phyloP scores from a whole-genome alignment of 2,329 filamentous ascomycete species.

The Alternaria triticina region DNA sequence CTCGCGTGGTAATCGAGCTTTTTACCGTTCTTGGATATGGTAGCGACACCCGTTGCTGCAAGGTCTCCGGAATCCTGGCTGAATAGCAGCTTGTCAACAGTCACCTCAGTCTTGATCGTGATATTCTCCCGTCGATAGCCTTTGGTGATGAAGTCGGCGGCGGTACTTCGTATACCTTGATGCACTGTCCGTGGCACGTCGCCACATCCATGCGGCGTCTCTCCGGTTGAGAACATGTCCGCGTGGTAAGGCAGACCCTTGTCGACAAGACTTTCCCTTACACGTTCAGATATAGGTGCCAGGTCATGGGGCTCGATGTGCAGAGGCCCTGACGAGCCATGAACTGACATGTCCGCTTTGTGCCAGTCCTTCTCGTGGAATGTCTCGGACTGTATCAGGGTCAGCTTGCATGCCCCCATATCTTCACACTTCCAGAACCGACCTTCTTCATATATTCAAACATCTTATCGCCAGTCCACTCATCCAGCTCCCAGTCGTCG shows the following conservation, averaged over 20 bases:
- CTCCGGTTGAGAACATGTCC: constrained; percentile 65
- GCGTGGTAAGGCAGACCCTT: constrained; percentile 61
- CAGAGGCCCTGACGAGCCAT: constrained; percentile 57
- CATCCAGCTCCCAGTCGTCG: constrained; percentile 63
- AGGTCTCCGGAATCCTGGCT: constrained; percentile 44
- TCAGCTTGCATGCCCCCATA: background rate
- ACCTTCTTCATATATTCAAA: constrained; percentile 63
- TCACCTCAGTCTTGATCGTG: constrained; percentile 40
- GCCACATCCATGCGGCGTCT: constrained; percentile 40
- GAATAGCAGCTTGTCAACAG: constrained; percentile 56
- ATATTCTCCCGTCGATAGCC: constrained; percentile 46
- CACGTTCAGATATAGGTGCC: constrained; percentile 63
- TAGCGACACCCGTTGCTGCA: constrained; percentile 55
- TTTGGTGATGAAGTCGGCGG: constrained; percentile 51
- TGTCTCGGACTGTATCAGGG: constrained; percentile 54
- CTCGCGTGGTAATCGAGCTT: constrained; percentile 41
- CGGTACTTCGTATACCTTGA: constrained; percentile 36
- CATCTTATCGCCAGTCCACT: constrained; percentile 64
- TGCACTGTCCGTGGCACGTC: constrained; percentile 41
- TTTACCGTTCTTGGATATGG: constrained; percentile 52
- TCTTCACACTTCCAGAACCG: background rate
- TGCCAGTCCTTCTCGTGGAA: constrained; percentile 67
- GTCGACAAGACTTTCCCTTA: constrained; percentile 62
- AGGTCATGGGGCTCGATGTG: constrained; percentile 65
- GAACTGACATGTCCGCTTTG: constrained; percentile 54